Base-by-base conservation (phyloP, 164 flowering plant species). In the Brasenia schreberi region DNA sequence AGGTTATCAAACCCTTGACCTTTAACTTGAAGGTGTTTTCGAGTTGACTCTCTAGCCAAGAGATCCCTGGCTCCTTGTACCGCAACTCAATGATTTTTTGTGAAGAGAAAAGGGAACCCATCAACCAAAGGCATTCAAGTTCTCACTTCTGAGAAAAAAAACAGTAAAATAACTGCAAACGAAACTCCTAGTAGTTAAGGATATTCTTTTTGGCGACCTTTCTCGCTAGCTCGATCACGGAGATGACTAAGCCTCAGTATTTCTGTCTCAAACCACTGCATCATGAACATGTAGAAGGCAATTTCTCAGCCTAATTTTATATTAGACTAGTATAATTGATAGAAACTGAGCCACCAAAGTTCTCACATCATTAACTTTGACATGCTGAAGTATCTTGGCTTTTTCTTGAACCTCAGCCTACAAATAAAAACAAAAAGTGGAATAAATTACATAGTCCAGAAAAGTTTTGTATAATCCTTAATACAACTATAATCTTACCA, bases 221-320 rank as follows among this genome's bases (percentile, higher is more conserved):
- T 73, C 62, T 94, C 99, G 80, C 97, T 94, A 58, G 99, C 99
- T 61, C 99, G 87, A 76, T 91, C 99, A 75, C 99, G 91, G 67
- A 94, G 96, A 84, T 94, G 96, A 78, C 85, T 79, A 23, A 94
- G 84, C 65, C 96, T 84, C 68, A 82, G 61, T 33, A 75, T 79
- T 83, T 94, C 99, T 12, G 92, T 63, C 72, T 94, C 96, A 75
- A 94, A 68, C 87, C 90, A 87, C 99, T 94, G 79, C 79, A 84
- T 43, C 16, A 49, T 49, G 16, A 49, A 49, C 39, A 67, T 10
- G 43, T 67, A 49, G 1, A 14, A 9, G 56, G 56, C 10, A 49
- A 49, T 4, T 49, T 9, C 10, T 9, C 14, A 49, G 56, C 56
- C 56, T 9, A 9, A 49, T 49, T 49, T 33, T 33, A 33, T 33